phyloP scores from a whole-genome alignment of 2,329 filamentous ascomycete genomes.

The Paracorniculantispora psalliotae region DNA sequence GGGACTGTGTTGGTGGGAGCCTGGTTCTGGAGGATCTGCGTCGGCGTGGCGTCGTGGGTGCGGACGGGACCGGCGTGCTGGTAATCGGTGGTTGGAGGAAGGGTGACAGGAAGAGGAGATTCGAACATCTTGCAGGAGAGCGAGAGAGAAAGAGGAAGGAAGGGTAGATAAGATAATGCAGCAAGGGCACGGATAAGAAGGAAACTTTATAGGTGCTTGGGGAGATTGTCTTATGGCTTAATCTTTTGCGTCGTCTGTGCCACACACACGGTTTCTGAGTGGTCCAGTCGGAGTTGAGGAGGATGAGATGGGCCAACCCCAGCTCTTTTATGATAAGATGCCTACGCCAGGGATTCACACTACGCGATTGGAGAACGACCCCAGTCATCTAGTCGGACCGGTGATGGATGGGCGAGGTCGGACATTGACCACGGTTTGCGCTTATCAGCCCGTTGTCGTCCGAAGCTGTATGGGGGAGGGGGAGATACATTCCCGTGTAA shows the following conservation, averaged over 20 bases:
- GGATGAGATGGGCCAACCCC: neutral
- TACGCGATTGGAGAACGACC: neutral
- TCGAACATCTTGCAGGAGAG: neutral
- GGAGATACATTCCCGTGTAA: neutral
- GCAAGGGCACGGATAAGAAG: neutral
- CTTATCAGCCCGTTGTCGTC: conserved; percentile 5
- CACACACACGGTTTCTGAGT: neutral
- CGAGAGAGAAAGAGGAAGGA: neutral
- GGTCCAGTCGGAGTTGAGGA: neutral
- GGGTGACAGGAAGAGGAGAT: conserved; percentile 7
- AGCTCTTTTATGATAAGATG: conserved; percentile 11
- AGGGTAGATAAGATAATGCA: neutral
- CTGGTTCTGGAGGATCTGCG: conserved; percentile 12
- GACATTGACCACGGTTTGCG: neutral
- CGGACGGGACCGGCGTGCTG: conserved; percentile 2
- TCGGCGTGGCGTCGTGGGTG: conserved; percentile 5
- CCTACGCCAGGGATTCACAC: neutral
- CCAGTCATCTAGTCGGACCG: neutral
- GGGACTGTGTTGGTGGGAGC: conserved; percentile 7
- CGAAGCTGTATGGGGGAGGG: neutral
- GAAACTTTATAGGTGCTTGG: conserved; percentile 1
- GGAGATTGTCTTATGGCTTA: neutral
- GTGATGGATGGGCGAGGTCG: conserved; percentile 11
- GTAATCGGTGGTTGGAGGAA: conserved; percentile 8
- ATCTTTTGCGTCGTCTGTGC: neutral